A percentile compares a stretch with the other conserved stretches of the same genome.
phyloP scores from a whole-genome alignment of 1,284 basidiomycete species.

The Fomitopsis palustris region DNA sequence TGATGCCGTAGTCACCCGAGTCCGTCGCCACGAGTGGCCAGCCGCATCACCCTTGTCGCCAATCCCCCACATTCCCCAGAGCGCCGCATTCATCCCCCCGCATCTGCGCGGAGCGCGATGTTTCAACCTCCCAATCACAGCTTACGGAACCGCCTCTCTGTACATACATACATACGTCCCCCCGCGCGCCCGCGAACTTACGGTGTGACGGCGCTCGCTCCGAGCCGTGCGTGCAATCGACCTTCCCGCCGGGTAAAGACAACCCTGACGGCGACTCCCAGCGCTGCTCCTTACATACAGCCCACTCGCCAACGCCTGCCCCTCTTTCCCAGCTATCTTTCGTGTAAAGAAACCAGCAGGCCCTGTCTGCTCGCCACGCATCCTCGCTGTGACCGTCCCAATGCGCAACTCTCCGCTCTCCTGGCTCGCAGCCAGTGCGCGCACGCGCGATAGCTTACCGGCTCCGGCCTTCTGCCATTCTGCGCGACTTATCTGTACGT shows the following conservation, averaged over 20 bases:
- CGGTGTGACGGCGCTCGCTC: not conserved
- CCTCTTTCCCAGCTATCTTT: not conserved
- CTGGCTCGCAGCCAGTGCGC: not conserved
- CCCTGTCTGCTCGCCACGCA: not conserved
- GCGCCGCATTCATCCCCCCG: not conserved
- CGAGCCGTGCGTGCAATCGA: not conserved
- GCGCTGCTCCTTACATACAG: not conserved
- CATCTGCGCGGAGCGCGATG: not conserved
- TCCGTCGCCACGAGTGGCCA: not conserved
- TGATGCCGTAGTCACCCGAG: not conserved
- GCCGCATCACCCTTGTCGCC: not conserved
- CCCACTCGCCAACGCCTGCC: not conserved
- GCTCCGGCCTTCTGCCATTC: not conserved
- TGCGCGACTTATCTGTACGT: conserved; percentile 2
- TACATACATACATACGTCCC: not conserved
- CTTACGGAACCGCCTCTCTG: too few relatives aligned
- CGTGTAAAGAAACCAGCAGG: not conserved
- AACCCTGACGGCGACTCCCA: not conserved
- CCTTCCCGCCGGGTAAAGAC: not conserved
- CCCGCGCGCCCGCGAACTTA: not conserved
- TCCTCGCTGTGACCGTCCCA: not conserved
- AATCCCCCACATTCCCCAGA: not conserved
- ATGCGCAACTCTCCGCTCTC: not conserved
- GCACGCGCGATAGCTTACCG: not conserved
- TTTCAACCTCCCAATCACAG: not conserved